A percentile compares a stretch with the other conserved stretches of the same genome.
phyloP scores from a whole-genome alignment of 2,329 filamentous ascomycete species.

The Trichoderma koningii region DNA sequence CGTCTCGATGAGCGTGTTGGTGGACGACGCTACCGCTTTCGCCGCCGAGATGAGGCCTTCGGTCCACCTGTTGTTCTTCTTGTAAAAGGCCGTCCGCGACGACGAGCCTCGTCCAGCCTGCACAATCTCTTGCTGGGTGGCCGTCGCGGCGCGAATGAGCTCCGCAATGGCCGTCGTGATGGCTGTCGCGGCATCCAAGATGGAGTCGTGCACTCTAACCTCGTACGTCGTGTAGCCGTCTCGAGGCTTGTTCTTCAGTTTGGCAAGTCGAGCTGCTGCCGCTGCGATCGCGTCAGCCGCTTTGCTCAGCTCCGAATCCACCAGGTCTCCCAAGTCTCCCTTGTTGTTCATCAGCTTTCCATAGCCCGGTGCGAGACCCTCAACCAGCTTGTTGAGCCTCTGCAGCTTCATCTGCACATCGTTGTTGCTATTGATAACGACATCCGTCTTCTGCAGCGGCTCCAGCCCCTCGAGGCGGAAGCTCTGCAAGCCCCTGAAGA shows the following conservation, averaged over 20 bases:
- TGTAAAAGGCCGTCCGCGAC: slow-evolving; percentile 93
- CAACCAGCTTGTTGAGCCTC: slow-evolving; percentile 88
- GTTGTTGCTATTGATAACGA: slow-evolving; percentile 96
- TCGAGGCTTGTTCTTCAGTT: slow-evolving; percentile 93
- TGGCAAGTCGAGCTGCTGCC: slow-evolving; percentile 83
- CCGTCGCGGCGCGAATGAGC: slow-evolving; percentile 91
- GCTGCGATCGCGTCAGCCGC: slow-evolving; percentile 94
- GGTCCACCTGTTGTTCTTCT: slow-evolving; percentile 99
- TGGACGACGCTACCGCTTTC: slow-evolving; percentile 91
- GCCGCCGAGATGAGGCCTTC: slow-evolving; percentile 96
- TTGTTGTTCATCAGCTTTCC: slow-evolving; percentile 75
- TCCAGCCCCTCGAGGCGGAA: slow-evolving; percentile 92
- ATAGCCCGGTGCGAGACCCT: slow-evolving; percentile 86
- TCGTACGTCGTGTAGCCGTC: slow-evolving; percentile 96
- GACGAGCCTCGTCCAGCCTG: slow-evolving; percentile 85
- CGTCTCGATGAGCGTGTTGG: slow-evolving; percentile 96
- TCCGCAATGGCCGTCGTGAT: slow-evolving; percentile 93
- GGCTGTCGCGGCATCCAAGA: slow-evolving; percentile 87
- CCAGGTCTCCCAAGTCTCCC: slow-evolving; percentile 89
- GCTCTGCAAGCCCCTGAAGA: slow-evolving; percentile 92
- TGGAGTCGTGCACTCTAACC: slow-evolving; percentile 91
- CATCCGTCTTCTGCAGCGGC: slow-evolving; percentile 88
- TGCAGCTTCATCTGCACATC: slow-evolving; percentile 95
- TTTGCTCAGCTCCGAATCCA: slow-evolving; percentile 88
- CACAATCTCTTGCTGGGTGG: slow-evolving; percentile 94